Evolutionary conservation across 2,329 filamentous ascomycete species (phyloP).

Genomic region (Neopestalotiopsis sp.): DNA sequence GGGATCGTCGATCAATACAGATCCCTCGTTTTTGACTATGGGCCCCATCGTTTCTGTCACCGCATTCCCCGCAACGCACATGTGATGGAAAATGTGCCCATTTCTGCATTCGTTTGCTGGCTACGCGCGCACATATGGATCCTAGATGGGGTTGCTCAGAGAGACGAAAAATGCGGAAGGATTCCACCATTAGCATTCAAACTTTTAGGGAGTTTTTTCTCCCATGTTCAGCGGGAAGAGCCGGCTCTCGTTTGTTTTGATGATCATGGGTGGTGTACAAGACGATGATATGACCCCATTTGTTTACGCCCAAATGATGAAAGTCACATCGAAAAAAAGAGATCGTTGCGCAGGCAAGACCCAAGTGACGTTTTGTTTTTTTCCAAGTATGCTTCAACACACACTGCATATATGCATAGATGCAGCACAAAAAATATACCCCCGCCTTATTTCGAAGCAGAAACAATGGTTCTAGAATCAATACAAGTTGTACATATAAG

Average conservation of each 20-base stretch:
- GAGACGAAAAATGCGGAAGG: slow-evolving; percentile 2
- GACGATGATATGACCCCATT: not conserved
- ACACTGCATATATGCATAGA: not conserved
- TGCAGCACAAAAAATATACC: slow-evolving; percentile 10
- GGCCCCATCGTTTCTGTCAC: slow-evolving; percentile 1
- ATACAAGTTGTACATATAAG: not conserved
- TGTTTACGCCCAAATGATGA: not conserved
- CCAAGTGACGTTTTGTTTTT: not conserved
- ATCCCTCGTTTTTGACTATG: not conserved
- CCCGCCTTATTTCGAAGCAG: not conserved
- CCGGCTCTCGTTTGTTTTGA: not conserved
- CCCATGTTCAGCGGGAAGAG: not conserved
- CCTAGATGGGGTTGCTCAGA: not conserved
- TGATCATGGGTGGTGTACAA: not conserved
- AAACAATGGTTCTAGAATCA: not conserved
- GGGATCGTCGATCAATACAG: not conserved
- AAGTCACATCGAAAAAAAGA: slow-evolving; percentile 11
- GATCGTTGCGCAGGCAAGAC: slow-evolving; percentile 17
- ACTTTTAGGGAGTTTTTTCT: not conserved
- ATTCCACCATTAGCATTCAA: not conserved
- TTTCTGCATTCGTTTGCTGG: not conserved
- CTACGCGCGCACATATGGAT: not conserved
- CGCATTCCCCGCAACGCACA: not conserved
- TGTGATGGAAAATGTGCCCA: not conserved
- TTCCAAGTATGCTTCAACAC: not conserved